Percentiles rank a stretch among this genome's conserved stretches.
Evolutionary conservation across 2,329 filamentous ascomycete species (phyloP).

Genomic region (Talaromyces sp.): DNA sequence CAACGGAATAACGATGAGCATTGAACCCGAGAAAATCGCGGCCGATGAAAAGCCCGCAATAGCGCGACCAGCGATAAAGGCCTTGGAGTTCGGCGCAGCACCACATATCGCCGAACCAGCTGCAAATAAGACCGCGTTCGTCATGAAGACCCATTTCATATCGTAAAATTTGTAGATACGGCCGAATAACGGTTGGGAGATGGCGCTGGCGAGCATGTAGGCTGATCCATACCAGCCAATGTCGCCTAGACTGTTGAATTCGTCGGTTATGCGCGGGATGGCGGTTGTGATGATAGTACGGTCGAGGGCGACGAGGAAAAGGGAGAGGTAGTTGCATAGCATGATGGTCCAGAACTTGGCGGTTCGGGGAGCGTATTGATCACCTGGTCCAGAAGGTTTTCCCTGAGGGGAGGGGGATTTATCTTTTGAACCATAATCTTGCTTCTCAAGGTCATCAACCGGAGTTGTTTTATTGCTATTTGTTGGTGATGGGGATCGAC

Average conservation of each 20-base stretch:
- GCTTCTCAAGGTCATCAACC: neutral
- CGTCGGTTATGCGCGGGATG: constrained; percentile 27
- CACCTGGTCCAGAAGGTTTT: neutral
- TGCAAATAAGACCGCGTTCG: neutral
- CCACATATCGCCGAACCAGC: constrained; percentile 28
- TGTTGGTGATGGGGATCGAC: neutral
- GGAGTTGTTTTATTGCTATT: neutral
- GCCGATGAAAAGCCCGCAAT: constrained; percentile 35
- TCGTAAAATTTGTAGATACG: constrained; percentile 10
- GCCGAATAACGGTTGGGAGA: constrained; percentile 5
- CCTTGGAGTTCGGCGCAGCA: constrained; percentile 26
- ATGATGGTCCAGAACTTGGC: constrained; percentile 26
- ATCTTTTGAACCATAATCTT: neutral
- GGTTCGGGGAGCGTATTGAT: constrained; percentile 24
- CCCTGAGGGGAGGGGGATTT: neutral
- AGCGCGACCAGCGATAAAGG: constrained; percentile 35
- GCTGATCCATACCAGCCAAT: constrained; percentile 30
- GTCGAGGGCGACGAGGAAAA: constrained; percentile 32
- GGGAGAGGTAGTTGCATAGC: constrained; percentile 21
- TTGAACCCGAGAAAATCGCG: constrained; percentile 38
- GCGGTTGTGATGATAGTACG: constrained; percentile 31
- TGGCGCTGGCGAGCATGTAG: constrained; percentile 15
- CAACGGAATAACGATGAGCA: constrained; percentile 28
- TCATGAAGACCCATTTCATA: constrained; percentile 6
- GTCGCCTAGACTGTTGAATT: constrained; percentile 29